Base-by-base conservation (phyloP, 202 grass and related monocot species). In the Cymbopogon flexuosus region DNA sequence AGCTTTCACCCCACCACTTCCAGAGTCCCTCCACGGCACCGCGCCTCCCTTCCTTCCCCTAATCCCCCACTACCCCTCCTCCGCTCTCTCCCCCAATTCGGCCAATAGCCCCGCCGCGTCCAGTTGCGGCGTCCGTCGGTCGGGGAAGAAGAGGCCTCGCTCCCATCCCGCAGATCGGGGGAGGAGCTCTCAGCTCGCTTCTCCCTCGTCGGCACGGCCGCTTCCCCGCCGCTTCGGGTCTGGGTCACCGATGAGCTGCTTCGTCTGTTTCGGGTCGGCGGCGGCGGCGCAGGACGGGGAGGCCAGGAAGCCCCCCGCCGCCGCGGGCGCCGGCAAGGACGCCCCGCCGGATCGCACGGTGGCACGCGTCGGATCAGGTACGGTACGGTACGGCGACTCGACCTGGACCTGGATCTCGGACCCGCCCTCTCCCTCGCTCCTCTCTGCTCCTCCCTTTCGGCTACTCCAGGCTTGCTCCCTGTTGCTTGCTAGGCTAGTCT, bases 231-330 rank as follows among this genome's bases (percentile, higher is more conserved):
- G 18, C 8, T 6, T 8, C 27, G 58, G 51, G 1, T 19, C 10
- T 16, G 18, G 15, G 11, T 42, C 71, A 15, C 5, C 23, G 88
- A 94, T 94, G 92, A 77, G 86, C 62, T 91, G 92, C 84, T 94
- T 94, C 77, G 65, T 76, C 18, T 94, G 92, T 76, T 94, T 89
- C 65, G 78, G 86, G 70, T 86, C 86, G 68, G 40, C 56, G 57
- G 57, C 57, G 57, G n/a, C n/a, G n/a, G n/a, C n/a, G n/a, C 57
- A 79, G 41, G 86, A 89, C 51, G 75, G 76, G 43, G 85, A 79
- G 54, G 62, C 18, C 69, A 68, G 72, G 75, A 88, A 81, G 83
- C 81, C 73, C 3, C 30, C 14, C 74, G 83, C 78, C 36, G 77
- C 73, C n/a, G 77, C 54, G 42, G 45, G 16, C 70, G 86, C 72